Conservation (phyloP, 305 asterid species). For the Solanum hybrid region DNA sequence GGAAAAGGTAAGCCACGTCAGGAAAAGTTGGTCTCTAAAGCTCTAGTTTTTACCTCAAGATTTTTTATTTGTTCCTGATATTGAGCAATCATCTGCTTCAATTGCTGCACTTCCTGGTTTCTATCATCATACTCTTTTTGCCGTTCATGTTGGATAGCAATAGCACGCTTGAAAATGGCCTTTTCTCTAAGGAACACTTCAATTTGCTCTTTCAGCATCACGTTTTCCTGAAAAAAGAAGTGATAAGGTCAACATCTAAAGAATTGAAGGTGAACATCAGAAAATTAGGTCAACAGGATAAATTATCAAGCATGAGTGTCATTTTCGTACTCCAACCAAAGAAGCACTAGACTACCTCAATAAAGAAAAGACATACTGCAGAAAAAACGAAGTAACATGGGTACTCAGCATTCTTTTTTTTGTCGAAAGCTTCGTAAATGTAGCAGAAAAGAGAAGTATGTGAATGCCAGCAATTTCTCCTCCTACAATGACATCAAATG, state of each 20-base stretch:
- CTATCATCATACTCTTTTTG: constrained; percentile 72
- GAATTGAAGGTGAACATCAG: not conserved
- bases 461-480: not conserved
- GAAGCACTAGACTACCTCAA: not conserved
- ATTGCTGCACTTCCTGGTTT: constrained; percentile 58
- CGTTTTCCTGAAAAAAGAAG: constrained; percentile 45
- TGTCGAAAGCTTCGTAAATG: not conserved
- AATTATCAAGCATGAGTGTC: not conserved
- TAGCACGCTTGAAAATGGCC: constrained; percentile 73
- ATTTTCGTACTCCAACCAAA: not conserved
- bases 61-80: constrained; percentile 74
- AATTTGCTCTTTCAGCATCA: constrained; percentile 62
- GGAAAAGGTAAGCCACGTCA: not conserved
- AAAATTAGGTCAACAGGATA: not conserved
- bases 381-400: not conserved
- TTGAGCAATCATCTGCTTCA: constrained; percentile 65
- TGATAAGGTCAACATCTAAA: not conserved
- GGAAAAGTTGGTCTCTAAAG: not conserved
- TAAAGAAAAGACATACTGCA: not conserved
- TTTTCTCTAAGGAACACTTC: constrained; percentile 52
- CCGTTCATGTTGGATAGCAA: constrained; percentile 76
- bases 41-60: constrained; percentile 57
- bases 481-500: not conserved
- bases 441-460: not conserved
- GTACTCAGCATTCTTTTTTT: not conserved